Evolutionary conservation across 2,329 filamentous ascomycete genomes (phyloP).

Genomic region (Pseudovirgaria hyperparasitica): DNA sequence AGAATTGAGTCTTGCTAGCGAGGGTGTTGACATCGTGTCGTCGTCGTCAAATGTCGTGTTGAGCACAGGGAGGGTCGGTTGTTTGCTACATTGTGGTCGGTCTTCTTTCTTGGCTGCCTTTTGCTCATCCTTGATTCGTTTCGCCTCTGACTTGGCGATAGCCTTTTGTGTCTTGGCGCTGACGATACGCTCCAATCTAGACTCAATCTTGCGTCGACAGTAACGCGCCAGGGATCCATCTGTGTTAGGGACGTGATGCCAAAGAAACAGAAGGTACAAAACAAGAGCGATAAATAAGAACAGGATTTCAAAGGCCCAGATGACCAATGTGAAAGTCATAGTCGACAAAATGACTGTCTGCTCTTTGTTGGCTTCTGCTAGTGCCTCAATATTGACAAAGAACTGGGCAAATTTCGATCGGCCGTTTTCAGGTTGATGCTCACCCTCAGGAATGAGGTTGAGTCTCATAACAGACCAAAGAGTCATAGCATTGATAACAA

Average conservation of each 20-base stretch:
- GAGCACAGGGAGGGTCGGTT: constrained; percentile 28
- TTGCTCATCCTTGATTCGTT: constrained; percentile 41
- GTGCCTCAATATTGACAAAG: constrained; percentile 64
- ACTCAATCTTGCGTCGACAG: constrained; percentile 86
- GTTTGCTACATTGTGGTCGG: constrained; percentile 30
- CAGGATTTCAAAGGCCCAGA: constrained; percentile 76
- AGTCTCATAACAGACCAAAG: constrained; percentile 71
- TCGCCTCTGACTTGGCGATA: constrained; percentile 58
- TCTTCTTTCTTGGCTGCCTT: constrained; percentile 33
- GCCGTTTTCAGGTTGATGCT: constrained; percentile 40
- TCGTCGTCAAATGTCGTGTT: constrained; percentile 26
- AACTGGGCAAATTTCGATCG: constrained; percentile 59
- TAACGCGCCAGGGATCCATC: constrained; percentile 75
- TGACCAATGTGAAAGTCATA: constrained; percentile 83
- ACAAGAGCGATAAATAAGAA: constrained; percentile 59
- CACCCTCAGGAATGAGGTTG: constrained; percentile 52
- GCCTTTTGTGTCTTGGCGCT: constrained; percentile 79
- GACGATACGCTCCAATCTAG: constrained; percentile 71
- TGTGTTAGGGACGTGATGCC: constrained; percentile 73
- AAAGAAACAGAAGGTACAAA: constrained; percentile 80
- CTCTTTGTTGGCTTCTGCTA: constrained; percentile 61
- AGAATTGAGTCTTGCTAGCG: constrained; percentile 19
- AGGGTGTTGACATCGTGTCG: constrained; percentile 25
- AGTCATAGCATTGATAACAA: constrained; percentile 81
- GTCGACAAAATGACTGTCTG: constrained; percentile 75